These are phyloP conservation scores for Tulasnella sp. DNA, from an alignment of 768 basidiomycete genomes.

Conservation along the genomic window DNA sequence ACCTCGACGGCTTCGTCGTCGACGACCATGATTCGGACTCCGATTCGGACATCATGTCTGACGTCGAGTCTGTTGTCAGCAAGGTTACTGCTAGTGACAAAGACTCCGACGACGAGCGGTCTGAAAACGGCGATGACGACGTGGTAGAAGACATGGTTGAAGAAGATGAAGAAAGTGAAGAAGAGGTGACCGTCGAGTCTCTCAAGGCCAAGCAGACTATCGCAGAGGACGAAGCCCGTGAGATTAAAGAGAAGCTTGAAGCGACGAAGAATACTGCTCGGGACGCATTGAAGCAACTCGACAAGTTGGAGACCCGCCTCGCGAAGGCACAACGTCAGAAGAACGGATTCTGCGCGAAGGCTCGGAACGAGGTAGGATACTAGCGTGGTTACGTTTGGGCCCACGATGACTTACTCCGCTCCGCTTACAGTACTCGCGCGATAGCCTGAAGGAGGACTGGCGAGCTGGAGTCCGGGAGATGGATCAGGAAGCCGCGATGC, in stretches of 20 bases:
- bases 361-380: slow-evolving; percentile 44
- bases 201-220: slow-evolving; percentile 39
- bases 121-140: slow-evolving; percentile 23
- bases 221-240: slow-evolving; percentile 23
- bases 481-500: slow-evolving; percentile 38
- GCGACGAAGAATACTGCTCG: slow-evolving; percentile 2
- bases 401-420: not conserved
- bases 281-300: slow-evolving; percentile 32
- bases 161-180: slow-evolving; percentile 31
- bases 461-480: slow-evolving; percentile 5
- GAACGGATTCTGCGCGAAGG: slow-evolving; percentile 53
- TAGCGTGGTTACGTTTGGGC: no score
- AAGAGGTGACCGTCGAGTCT: slow-evolving; percentile 38
- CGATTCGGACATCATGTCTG: slow-evolving; percentile 18
- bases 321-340: slow-evolving; percentile 39
- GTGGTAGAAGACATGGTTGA: slow-evolving; percentile 25
- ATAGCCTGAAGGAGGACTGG: slow-evolving; percentile 42
- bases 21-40: slow-evolving; percentile 21
- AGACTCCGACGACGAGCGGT: slow-evolving; percentile 26
- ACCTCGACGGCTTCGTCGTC: slow-evolving; percentile 12
- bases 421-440: slow-evolving; percentile 42
- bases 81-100: slow-evolving; percentile 25
- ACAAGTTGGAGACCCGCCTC: slow-evolving; percentile 37
- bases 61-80: slow-evolving; percentile 18
- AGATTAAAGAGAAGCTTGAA: slow-evolving; percentile 34